These are phyloP conservation scores for Aquilaria malaccensis DNA, from an alignment of 345 rosid species.

Conservation along the genomic window DNA sequence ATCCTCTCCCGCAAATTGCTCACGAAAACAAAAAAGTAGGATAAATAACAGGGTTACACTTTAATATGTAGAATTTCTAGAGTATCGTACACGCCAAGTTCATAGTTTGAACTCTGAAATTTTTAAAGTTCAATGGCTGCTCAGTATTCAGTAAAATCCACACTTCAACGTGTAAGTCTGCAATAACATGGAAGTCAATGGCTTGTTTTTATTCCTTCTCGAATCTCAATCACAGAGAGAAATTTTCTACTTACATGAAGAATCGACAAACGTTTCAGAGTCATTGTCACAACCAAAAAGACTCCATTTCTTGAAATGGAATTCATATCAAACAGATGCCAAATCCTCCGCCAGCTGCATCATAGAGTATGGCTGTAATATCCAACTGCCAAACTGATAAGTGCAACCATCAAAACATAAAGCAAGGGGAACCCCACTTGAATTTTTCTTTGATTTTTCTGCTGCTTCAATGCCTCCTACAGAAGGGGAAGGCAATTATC, in stretches of 20 bases:
- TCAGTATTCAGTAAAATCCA: too few species aligned
- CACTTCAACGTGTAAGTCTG: too few species aligned
- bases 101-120: too few species aligned
- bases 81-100: too few species aligned
- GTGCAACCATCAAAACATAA: constrained; percentile 33
- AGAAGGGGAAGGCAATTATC: constrained; percentile 3
- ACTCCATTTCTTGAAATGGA: neutral
- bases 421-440: constrained; percentile 41
- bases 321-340: neutral
- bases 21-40: too few species aligned
- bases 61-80: too few species aligned
- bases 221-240: neutral
- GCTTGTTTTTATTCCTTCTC: constrained; percentile 1
- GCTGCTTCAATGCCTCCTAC: constrained; percentile 32
- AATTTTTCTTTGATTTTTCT: constrained; percentile 16
- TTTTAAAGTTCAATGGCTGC: too few species aligned
- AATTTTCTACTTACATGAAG: neutral
- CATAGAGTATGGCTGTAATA: constrained; percentile 20
- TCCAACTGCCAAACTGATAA: constrained; percentile 29
- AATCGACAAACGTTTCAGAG: neutral
- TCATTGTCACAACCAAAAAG: neutral
- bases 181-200: too few species aligned
- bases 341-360: neutral
- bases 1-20: too few species aligned
- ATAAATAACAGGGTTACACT: too few species aligned